Evolutionary conservation across 2,329 filamentous ascomycete species (phyloP), one percentile per base, ranked within the genome.

Genomic region (Diaporthe vexans): DNA sequence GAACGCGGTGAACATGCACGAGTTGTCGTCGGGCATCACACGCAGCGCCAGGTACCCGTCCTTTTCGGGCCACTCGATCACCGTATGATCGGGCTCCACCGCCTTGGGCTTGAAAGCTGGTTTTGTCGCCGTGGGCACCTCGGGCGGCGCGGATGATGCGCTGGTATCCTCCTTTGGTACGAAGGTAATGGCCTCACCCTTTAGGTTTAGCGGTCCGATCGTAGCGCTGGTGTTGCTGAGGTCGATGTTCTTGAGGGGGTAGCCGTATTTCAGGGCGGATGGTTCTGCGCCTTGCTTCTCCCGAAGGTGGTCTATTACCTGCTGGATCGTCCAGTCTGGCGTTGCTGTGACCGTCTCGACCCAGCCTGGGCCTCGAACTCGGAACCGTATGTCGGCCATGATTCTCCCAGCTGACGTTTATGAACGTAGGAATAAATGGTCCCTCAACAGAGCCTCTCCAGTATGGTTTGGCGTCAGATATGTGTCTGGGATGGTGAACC

Each of bases 11-110:
- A 98, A 98, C 79, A 98, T 91, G 84, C 96, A 98, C 74, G 92
- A 95, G 83, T 98, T 98, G 83, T 98, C 96, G 80, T 98, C 96
- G 6, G 95, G 95, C 96, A 98, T 98, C 68, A 98, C 94, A 19
- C 96, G 93, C 24, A 98, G 89, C 11, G 97, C 93, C 91, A 91
- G 79, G 40, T 86, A 88, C 4, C 89, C 89, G 35, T 85, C 84
- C 9, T 85, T 83, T 69, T 87, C 85, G 4, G 85, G 83, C 87
- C 88, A 89, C 7, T 85, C 83, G 9, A 90, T 82, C 26, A 84
- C 83, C n/a, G 85, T 84, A 76, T 84, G 82, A 74, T 86, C 84
- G 1, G 82, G 82, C 54, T 83, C 83, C 43, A 85, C 81, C 3
- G 77, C 76, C 58, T 81, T 83, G 0, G 82, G 81, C 8, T 51